These are phyloP conservation scores for Clausena lansium DNA, from an alignment of 345 rosid species.

Conservation along the genomic window DNA sequence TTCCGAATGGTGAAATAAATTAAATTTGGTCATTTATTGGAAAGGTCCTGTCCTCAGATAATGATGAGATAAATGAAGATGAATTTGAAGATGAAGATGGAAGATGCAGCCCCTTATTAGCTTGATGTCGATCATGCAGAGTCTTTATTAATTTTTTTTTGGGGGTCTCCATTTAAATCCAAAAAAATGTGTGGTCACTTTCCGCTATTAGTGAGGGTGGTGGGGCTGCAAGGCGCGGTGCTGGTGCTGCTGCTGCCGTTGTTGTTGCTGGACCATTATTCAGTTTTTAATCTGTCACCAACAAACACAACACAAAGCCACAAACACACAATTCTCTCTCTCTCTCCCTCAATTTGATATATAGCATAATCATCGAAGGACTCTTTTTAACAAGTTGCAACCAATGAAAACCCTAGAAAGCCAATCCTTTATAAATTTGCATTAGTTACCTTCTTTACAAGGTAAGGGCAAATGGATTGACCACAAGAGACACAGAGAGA, in stretches of 20 bases:
- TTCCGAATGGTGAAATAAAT: not conserved
- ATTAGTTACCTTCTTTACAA: not conserved
- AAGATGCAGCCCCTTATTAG: slow-evolving; percentile 6
- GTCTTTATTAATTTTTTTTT: not conserved
- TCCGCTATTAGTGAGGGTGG: slow-evolving; percentile 45
- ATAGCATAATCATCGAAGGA: too few relatives aligned
- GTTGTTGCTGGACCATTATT: slow-evolving; percentile 33
- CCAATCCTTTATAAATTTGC: slow-evolving; percentile 8
- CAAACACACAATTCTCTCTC: too few relatives aligned
- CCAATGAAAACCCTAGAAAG: slow-evolving; percentile 27
- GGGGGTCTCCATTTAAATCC: not conserved
- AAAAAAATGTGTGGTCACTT: slow-evolving; percentile 37
- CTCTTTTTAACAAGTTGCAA: slow-evolving; percentile 25
- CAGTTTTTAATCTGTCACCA: slow-evolving; percentile 23
- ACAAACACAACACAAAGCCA: slow-evolving; percentile 1
- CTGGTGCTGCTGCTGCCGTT: too few relatives aligned
- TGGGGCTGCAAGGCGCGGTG: slow-evolving; percentile 4
- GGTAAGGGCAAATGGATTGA: not conserved
- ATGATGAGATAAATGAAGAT: not conserved
- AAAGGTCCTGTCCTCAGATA: not conserved
- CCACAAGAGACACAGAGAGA: not conserved
- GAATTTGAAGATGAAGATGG: not conserved
- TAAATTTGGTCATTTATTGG: not conserved
- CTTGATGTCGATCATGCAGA: not conserved
- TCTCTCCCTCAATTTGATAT: too few relatives aligned